Conservation (phyloP, 768 basidiomycete species). For the Scleroderma bovista region DNA sequence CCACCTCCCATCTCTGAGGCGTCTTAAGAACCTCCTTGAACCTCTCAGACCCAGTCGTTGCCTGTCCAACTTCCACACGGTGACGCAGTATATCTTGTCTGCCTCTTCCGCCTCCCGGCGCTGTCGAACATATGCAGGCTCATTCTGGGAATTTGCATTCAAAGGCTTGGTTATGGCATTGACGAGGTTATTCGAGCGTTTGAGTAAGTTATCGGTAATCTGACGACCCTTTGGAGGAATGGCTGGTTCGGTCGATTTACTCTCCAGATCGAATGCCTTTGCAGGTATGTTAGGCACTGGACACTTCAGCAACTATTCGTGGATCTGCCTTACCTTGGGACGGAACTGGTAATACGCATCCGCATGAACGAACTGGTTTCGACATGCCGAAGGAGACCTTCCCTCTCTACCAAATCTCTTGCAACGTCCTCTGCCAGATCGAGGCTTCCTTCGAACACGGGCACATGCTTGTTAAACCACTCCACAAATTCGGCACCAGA, state of each 20-base stretch:
- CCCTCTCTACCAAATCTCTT: conserved; percentile 45
- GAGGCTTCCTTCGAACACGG: conserved; percentile 71
- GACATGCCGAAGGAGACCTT: conserved; percentile 60
- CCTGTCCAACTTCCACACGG: conserved; percentile 73
- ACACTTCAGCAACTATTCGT: conserved; percentile 15
- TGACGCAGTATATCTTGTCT: conserved; percentile 71
- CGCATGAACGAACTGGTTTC: conserved; percentile 77
- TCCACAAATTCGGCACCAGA: conserved; percentile 84
- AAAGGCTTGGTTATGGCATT: conserved; percentile 71
- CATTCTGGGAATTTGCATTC: conserved; percentile 38
- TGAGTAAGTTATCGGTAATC: conserved; percentile 53
- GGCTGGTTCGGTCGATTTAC: conserved; percentile 14
- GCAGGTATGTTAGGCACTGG: conserved; percentile 5
- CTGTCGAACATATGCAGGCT: conserved; percentile 65
- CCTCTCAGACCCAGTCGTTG: conserved; percentile 79
- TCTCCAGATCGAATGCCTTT: conserved; percentile 26
- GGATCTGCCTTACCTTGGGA: conserved; percentile 51
- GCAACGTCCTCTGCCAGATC: conserved; percentile 74
- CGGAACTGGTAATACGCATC: conserved; percentile 83
- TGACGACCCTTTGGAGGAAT: conserved; percentile 27
- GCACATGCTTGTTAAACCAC: conserved; percentile 76
- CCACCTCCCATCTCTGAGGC: conserved; percentile 81
- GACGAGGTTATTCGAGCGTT: too few relatives aligned
- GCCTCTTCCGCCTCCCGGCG: conserved; percentile 77
- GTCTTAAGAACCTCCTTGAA: conserved; percentile 78